Conservation (phyloP, 257 asterid species). For the Haberlea rhodopensis region DNA sequence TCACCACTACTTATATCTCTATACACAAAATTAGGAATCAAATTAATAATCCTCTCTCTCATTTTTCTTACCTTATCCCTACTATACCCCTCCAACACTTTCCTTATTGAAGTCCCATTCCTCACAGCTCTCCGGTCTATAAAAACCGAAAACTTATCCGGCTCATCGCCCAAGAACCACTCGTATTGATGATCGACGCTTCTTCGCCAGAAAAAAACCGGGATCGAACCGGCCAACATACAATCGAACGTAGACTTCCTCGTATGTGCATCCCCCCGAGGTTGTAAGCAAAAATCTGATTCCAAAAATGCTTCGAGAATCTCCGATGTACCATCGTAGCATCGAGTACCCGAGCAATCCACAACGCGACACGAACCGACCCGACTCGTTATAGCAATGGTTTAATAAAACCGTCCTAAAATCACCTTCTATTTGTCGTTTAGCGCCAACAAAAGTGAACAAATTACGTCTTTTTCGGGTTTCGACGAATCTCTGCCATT, state of each 20-base stretch:
- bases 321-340: slow-evolving; percentile 50
- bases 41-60: slow-evolving; percentile 42
- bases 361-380: slow-evolving; percentile 41
- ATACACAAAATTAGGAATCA: slow-evolving; percentile 43
- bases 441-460: slow-evolving; percentile 56
- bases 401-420: slow-evolving; percentile 37
- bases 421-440: slow-evolving; percentile 38
- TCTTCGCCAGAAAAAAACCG: slow-evolving; percentile 59
- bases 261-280: slow-evolving; percentile 52
- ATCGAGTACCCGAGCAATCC: slow-evolving; percentile 48
- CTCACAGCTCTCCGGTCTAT: slow-evolving; percentile 44
- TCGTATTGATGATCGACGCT: slow-evolving; percentile 44
- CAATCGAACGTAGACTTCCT: slow-evolving; percentile 60
- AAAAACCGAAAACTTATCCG: slow-evolving; percentile 43
- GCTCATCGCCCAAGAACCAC: slow-evolving; percentile 44
- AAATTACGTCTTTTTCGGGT: slow-evolving; percentile 30
- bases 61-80: slow-evolving; percentile 38
- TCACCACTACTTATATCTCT: slow-evolving; percentile 13
- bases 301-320: slow-evolving; percentile 45
- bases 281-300: slow-evolving; percentile 57
- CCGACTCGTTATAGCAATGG: slow-evolving; percentile 44
- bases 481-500: slow-evolving; percentile 40
- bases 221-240: slow-evolving; percentile 66
- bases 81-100: slow-evolving; percentile 46
- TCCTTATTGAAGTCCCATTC: slow-evolving; percentile 38